Conservation (phyloP, 805 yeast species). For the Sugiyamaella americana region DNA sequence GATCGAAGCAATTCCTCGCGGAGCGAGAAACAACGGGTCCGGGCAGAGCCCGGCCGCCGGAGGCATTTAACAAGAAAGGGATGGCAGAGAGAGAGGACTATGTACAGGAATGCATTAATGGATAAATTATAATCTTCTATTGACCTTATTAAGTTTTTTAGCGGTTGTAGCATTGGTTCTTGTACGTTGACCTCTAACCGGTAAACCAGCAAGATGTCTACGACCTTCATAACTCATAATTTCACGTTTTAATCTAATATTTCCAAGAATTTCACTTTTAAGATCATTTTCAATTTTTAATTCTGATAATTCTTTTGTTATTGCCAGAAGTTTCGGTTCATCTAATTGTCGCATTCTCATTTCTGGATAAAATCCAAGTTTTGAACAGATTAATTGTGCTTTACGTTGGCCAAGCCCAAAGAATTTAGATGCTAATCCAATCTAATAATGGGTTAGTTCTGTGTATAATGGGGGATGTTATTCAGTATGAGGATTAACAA, state of each 20-base stretch:
- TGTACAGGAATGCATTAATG: conserved; percentile 4
- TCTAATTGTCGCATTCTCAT: conserved; percentile 92
- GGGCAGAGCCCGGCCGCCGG: too few relatives aligned
- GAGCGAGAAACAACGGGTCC: too few relatives aligned
- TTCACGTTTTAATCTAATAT: conserved; percentile 69
- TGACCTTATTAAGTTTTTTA: conserved; percentile 69
- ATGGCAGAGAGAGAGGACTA: neutral
- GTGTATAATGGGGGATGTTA: too few relatives aligned
- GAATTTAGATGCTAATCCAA: conserved; percentile 72
- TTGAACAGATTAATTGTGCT: conserved; percentile 74
- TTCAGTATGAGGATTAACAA: neutral
- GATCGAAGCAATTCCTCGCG: too few relatives aligned
- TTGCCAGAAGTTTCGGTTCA: conserved; percentile 78
- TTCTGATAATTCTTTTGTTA: conserved; percentile 81
- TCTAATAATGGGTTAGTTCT: conserved; percentile 19
- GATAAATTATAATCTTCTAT: conserved; percentile 33
- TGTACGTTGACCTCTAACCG: conserved; percentile 87
- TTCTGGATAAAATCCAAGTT: conserved; percentile 82
- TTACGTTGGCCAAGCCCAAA: conserved; percentile 79
- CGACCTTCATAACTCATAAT: conserved; percentile 85
- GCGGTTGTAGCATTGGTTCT: conserved; percentile 90
- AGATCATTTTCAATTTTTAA: conserved; percentile 80
- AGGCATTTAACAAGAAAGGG: neutral
- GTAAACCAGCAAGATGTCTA: conserved; percentile 77
- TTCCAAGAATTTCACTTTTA: conserved; percentile 50